Evolutionary conservation across 2,329 filamentous ascomycete species (phyloP), one percentile per base, ranked within the genome.

Genomic region (Microdochium bolleyi): DNA sequence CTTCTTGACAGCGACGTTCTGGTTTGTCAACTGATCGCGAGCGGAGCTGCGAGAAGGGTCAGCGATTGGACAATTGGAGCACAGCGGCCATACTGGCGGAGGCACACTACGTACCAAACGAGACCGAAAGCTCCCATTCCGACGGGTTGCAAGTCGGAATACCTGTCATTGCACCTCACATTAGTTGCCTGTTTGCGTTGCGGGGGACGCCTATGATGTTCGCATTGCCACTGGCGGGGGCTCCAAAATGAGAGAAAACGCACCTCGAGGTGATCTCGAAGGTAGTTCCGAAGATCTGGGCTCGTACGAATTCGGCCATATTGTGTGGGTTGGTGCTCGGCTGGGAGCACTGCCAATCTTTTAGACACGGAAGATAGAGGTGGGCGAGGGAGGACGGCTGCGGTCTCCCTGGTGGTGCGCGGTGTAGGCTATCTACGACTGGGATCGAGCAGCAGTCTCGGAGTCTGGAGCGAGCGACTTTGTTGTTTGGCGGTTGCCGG

Each of bases 251-350:
- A 19, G 19, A 16, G 24, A 51, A 46, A 46, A 51, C 24, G 32
- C 49, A 96, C 91, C 94, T 88, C 74, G 92, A 96, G 63, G 94
- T 99, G 75, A 97, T 97, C 83, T 99, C 94, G 70, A 99, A 99
- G 64, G 94, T 97, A 57, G 94, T 99, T 70, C 94, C 94, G 70
- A 99, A 99, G 73, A 99, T 97, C 82, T 97, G 92, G 70, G 92
- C 92, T 75, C 94, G 89, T 69, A 99, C 90, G 74, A 99, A 99
- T 81, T 99, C 94, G 72, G 94, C 94, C 94, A 99, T 97, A 71
- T 68, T 85, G 82, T 54, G 51, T 34, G 22, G n/a, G 16, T 48
- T 16, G 25, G 48, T 30, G 24, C 22, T 49, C 24, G 24, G 48
- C 48, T 49, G 4, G 14, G 48, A 27, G 48, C 48, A 27, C 25